Evolutionary conservation across 176 grass and related monocot genomes (phyloP), one percentile per base, ranked within the genome.

Genomic region (Hsuehochloa calcarea): DNA sequence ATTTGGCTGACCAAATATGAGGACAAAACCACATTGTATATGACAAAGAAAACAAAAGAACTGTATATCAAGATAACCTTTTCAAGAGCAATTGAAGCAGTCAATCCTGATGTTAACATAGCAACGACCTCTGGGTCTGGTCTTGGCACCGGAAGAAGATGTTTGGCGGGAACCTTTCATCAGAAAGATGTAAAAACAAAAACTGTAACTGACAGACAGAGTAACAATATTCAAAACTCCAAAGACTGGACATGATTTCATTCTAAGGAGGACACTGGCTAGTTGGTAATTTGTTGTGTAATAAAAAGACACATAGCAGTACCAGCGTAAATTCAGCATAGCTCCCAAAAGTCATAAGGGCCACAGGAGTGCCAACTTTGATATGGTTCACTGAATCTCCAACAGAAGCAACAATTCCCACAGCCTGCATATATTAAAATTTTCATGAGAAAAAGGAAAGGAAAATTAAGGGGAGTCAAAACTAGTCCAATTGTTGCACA

Each of bases 61-160:
- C 2, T 41, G 38, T 23, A 51, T 55, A 82, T 66, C 7, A 88
- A 74, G 38, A 45, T 55, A 72, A 88, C 96, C 96, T 92, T 99
- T 92, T 99, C 96, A 87, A 99, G 87, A 91, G 88, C 82, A 94
- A 99, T 99, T 79, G 96, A 99, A 83, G 96, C 96, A 72, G 96
- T 99, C 84, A 99, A 79, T 81, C 96, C 96, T 84, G 93, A 99
- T 65, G 96, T 96, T 82, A 99, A 71, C 96, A 99, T 99, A 25
- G 96, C 96, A 14, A 99, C 93, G 65, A 99, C 96, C 88, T 99
- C 96, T 0, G 96, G 93, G 59, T 94, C 93, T 88, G 96, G 96
- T 82, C 86, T 92, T 78, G 93, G 93, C 45, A 99, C 93, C 22
- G 96, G 93, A 92, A 99, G 96, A 85, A 99, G 91, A 90, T 92